Evolutionary conservation across 192 early-diverging fungal genomes (phyloP).

Genomic region (Coemansia sp.): DNA sequence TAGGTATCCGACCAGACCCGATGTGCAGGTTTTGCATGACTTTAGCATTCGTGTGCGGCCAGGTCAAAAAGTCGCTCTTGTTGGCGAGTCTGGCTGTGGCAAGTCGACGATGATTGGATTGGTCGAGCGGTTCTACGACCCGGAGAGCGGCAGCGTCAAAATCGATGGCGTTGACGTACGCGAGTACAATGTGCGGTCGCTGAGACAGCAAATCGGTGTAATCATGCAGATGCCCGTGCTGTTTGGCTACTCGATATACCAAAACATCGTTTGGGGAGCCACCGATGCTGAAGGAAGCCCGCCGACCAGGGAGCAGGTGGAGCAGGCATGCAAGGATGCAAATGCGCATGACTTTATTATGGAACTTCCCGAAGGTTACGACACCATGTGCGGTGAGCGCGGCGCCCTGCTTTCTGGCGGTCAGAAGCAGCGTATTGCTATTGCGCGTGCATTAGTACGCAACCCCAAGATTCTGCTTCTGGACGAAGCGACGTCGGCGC

Average conservation of each 20-base stretch:
- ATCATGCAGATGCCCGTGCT: slow-evolving; percentile 92
- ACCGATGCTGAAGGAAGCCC: slow-evolving; percentile 46
- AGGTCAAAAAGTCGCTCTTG: slow-evolving; percentile 88
- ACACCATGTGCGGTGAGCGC: slow-evolving; percentile 86
- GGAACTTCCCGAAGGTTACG: slow-evolving; percentile 73
- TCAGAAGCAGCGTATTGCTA: slow-evolving; percentile 95
- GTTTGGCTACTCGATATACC: slow-evolving; percentile 73
- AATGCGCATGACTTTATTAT: slow-evolving; percentile 79
- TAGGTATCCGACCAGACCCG: slow-evolving; percentile 80
- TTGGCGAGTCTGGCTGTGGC: slow-evolving; percentile 83
- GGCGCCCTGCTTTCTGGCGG: slow-evolving; percentile 84
- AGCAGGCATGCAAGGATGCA: slow-evolving; percentile 63
- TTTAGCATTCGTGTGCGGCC: slow-evolving; percentile 68
- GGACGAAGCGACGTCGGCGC: slow-evolving; percentile 87
- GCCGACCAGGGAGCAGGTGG: slow-evolving; percentile 73
- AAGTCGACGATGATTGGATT: slow-evolving; percentile 86
- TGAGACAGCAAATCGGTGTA: slow-evolving; percentile 84
- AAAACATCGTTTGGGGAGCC: slow-evolving; percentile 80
- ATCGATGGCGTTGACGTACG: slow-evolving; percentile 78
- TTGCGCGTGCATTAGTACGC: slow-evolving; percentile 88
- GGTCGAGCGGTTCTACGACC: slow-evolving; percentile 85
- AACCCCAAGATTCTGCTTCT: slow-evolving; percentile 83
- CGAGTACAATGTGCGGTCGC: slow-evolving; percentile 76
- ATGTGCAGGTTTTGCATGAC: slow-evolving; percentile 75
- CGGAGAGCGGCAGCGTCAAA: slow-evolving; percentile 54